Percentiles rank a stretch among this genome's conserved stretches.
phyloP scores from a whole-genome alignment of 257 asterid genomes.

The Nicotiana noctiflora region DNA sequence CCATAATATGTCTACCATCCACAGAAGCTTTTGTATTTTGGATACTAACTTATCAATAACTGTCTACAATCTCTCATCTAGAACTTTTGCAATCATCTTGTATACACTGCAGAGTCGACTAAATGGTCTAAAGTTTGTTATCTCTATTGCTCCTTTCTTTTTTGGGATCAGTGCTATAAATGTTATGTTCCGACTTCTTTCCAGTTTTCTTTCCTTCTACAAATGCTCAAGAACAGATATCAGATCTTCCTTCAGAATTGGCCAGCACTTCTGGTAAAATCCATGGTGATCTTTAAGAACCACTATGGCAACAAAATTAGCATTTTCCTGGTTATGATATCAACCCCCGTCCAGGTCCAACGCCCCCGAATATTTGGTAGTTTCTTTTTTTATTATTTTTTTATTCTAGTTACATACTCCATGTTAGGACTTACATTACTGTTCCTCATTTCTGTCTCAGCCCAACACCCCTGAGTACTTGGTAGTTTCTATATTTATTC shows the following conservation, averaged over 20 bases:
- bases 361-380: neutral
- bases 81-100: neutral
- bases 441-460: neutral
- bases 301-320: neutral
- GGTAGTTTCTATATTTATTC: neutral
- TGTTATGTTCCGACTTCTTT: neutral
- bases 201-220: neutral
- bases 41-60: neutral
- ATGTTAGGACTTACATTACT: no score
- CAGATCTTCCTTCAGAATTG: neutral
- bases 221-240: neutral
- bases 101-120: neutral
- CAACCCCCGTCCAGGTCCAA: neutral
- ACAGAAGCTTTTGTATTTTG: neutral
- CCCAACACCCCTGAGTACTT: neutral
- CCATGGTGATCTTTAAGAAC: neutral
- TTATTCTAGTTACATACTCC: neutral
- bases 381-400: neutral
- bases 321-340: neutral
- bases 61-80: neutral
- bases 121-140: neutral
- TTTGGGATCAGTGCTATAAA: neutral
- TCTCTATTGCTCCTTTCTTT: neutral
- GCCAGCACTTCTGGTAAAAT: neutral
- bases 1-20: neutral